Evolutionary conservation across 2,329 filamentous ascomycete genomes (phyloP).

Genomic region (Pseudogymnoascus sp.): DNA sequence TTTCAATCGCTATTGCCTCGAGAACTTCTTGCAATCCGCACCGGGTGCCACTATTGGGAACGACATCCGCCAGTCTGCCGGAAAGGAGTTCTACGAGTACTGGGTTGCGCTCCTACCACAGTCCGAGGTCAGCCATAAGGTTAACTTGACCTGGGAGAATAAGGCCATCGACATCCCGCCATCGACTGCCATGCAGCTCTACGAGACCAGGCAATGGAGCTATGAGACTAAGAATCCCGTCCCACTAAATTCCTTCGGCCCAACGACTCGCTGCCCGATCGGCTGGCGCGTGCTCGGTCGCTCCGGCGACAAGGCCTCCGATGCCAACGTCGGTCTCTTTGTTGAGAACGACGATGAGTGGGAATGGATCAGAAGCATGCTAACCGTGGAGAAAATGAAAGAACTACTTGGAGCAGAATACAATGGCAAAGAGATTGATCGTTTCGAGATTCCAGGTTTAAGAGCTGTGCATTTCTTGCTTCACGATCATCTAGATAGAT

Average conservation of each 20-base stretch:
- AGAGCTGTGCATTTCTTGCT: slow-evolving; percentile 26
- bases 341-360: slow-evolving; percentile 36
- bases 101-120: slow-evolving; percentile 26
- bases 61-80: slow-evolving; percentile 34
- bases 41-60: slow-evolving; percentile 38
- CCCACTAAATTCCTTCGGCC: slow-evolving; percentile 25
- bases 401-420: slow-evolving; percentile 25
- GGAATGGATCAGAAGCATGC: slow-evolving; percentile 32
- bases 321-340: slow-evolving; percentile 37
- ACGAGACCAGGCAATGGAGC: slow-evolving; percentile 7
- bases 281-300: slow-evolving; percentile 32
- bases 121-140: slow-evolving; percentile 20
- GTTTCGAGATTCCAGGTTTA: slow-evolving; percentile 23
- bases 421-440: slow-evolving; percentile 27
- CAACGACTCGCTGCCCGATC: slow-evolving; percentile 24
- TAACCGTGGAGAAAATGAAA: slow-evolving; percentile 24
- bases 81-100: slow-evolving; percentile 26
- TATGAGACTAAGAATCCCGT: slow-evolving; percentile 20
- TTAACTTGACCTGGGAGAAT: slow-evolving; percentile 22
- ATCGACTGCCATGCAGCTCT: neutral
- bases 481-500: slow-evolving; percentile 26
- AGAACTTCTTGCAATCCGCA: slow-evolving; percentile 36
- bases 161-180: slow-evolving; percentile 14
- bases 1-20: neutral
- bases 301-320: slow-evolving; percentile 35